Evolutionary conservation across 441 rosid genomes (phyloP).

Genomic region (Croton laevigatus): DNA sequence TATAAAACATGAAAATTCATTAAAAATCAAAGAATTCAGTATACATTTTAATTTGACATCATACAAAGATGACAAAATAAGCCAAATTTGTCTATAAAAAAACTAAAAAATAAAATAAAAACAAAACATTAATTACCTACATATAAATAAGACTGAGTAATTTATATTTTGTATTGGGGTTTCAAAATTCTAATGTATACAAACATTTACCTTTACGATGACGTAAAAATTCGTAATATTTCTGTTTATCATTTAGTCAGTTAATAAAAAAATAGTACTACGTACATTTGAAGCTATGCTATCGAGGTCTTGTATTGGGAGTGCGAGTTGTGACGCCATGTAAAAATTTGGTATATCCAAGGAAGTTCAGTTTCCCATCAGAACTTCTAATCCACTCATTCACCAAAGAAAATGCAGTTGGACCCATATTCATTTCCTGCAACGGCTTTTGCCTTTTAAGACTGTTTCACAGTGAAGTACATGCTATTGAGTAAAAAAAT

Average conservation of each 20-base stretch:
- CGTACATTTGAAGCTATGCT: conserved; percentile 15
- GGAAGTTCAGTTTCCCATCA: conserved; percentile 78
- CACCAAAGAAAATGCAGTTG: conserved; percentile 58
- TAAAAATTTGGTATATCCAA: conserved; percentile 84
- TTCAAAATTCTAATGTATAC: too few species aligned
- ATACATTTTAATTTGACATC: too few species aligned
- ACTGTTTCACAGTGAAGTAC: background rate
- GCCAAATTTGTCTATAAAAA: too few species aligned
- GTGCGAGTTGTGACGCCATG: conserved; percentile 90
- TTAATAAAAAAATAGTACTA: background rate
- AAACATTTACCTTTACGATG: too few species aligned
- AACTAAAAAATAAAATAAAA: too few species aligned
- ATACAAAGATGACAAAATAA: too few species aligned
- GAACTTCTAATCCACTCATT: conserved; percentile 71
- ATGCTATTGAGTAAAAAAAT: background rate
- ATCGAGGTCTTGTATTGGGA: conserved; percentile 65
- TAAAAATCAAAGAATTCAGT: too few species aligned
- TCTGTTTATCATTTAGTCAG: background rate
- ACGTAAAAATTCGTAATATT: too few species aligned
- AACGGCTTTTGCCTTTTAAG: background rate
- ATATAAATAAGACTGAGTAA: too few species aligned
- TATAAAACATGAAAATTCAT: too few species aligned
- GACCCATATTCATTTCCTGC: conserved; percentile 89
- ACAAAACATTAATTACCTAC: too few species aligned
- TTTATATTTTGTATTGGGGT: too few species aligned